These are phyloP conservation scores for Cornus controversa DNA, from an alignment of 148 eudicot genomes.

Conservation along the genomic window DNA sequence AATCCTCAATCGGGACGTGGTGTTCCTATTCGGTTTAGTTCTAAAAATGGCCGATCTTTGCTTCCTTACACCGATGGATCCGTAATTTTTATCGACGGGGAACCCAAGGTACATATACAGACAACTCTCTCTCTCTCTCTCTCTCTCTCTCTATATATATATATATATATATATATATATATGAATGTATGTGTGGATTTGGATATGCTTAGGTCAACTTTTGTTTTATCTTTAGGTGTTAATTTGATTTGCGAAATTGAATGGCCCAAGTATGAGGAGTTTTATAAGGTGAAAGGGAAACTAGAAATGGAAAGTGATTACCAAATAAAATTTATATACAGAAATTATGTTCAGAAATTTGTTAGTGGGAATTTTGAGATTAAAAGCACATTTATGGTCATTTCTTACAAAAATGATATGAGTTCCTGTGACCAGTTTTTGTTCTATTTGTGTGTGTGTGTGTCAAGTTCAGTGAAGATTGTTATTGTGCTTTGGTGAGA, in stretches of 20 bases:
- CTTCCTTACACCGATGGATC: constrained; percentile 67
- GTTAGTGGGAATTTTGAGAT: no score
- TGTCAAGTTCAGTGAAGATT: not conserved
- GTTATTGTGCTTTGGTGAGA: not conserved
- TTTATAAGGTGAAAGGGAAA: no score
- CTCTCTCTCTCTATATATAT: not conserved
- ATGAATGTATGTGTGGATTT: not conserved
- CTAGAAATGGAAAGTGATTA: no score
- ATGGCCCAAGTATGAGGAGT: no score
- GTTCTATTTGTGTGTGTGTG: not conserved
- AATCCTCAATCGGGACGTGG: constrained; percentile 56
- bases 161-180: not conserved
- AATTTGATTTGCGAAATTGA: no score
- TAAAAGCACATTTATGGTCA: not conserved
- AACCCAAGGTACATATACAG: constrained; percentile 68
- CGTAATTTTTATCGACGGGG: constrained; percentile 66
- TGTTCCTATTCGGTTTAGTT: constrained; percentile 73
- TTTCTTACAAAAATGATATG: no score
- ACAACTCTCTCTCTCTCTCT: no score
- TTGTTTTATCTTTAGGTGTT: no score
- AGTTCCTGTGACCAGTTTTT: not conserved
- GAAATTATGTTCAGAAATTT: no score
- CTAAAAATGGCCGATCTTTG: constrained; percentile 73
- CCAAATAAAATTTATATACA: no score
- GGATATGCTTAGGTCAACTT: not conserved